Evolutionary conservation across 805 yeast species (phyloP), one percentile per base, ranked within the genome.

Genomic region (Metahyphopichia silvanorum): DNA sequence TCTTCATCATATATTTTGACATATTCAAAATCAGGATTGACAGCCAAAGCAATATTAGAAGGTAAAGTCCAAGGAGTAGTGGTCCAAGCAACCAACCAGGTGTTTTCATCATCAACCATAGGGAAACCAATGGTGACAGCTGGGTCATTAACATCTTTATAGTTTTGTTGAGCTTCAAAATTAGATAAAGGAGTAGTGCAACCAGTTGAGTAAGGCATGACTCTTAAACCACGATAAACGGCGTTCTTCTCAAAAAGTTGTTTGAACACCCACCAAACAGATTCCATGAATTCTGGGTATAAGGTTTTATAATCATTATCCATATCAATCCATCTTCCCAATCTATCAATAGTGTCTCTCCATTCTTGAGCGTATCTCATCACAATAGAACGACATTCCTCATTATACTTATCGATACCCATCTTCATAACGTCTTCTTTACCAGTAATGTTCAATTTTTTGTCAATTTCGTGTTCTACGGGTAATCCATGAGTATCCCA

Each of bases 401-500:
- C 82, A 57, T 93, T 93, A 67, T 93, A 93, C 57, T 86, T 86
- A 60, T 76, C 96, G 49, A 93, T 83, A 50, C 99, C 99, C 81
- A 86, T 75, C 34, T 76, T 77, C 82, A 87, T 78, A 37, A 93
- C 99, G 56, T 93, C 99, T 33, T 85, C 91, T 63, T 89, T 93
- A 51, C 95, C 84, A 35, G 83, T 80, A 64, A 93, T 87, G 23
- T 94, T 95, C 48, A 93, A 75, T 56, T 86, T 84, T 83, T 94
- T 93, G 85, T 93, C 99, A 51, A 93, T 93, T 63, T 91, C 96
- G 61, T 93, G 96, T 69, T 93, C 99, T 37, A 93, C 87, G 31
- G 99, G 99, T 44, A 93, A 78, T 37, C 99, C 99, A 61, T 93
- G 99, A 35, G 99, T 93, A 66, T 93, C 99, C 99, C 99, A 93